phyloP scores from a whole-genome alignment of 352 stramenopile genomes.

The Globisporangium irregulare region DNA sequence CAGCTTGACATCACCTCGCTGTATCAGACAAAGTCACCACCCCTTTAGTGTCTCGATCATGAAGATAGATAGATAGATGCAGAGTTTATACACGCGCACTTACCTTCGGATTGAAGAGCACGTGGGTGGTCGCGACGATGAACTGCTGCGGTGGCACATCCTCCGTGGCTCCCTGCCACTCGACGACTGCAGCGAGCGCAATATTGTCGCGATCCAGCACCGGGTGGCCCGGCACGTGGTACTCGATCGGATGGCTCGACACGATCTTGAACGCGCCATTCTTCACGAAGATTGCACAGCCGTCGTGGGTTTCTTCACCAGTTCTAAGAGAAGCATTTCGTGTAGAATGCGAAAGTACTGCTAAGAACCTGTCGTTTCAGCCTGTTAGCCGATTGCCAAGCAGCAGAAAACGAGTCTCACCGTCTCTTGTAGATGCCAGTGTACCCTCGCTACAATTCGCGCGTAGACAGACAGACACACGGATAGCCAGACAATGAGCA shows the following conservation, averaged over 20 bases:
- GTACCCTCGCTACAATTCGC: conserved; percentile 32
- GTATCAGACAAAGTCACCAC: background rate
- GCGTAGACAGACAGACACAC: background rate
- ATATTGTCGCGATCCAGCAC: conserved; percentile 63
- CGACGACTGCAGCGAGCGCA: conserved; percentile 44
- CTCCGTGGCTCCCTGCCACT: conserved; percentile 21
- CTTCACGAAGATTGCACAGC: conserved; percentile 67
- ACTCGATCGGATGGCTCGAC: conserved; percentile 41
- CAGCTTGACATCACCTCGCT: conserved; percentile 70
- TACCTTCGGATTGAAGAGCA: conserved; percentile 73
- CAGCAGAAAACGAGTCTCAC: conserved; percentile 12
- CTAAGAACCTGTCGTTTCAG: background rate
- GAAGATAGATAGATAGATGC: background rate
- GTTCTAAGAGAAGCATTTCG: conserved; percentile 30
- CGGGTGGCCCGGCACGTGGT: conserved; percentile 34
- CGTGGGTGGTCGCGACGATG: conserved; percentile 60
- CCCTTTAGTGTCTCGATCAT: background rate
- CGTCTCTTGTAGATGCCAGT: conserved; percentile 56
- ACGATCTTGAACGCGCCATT: conserved; percentile 43
- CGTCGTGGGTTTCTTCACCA: conserved; percentile 54
- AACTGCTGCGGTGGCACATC: conserved; percentile 27
- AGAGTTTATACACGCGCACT: background rate
- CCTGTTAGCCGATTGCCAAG: background rate
- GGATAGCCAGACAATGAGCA: background rate
- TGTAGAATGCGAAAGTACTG: background rate